Conservation (phyloP, 2,329 filamentous ascomycete species). For the Colletotrichum euphorbiae region DNA sequence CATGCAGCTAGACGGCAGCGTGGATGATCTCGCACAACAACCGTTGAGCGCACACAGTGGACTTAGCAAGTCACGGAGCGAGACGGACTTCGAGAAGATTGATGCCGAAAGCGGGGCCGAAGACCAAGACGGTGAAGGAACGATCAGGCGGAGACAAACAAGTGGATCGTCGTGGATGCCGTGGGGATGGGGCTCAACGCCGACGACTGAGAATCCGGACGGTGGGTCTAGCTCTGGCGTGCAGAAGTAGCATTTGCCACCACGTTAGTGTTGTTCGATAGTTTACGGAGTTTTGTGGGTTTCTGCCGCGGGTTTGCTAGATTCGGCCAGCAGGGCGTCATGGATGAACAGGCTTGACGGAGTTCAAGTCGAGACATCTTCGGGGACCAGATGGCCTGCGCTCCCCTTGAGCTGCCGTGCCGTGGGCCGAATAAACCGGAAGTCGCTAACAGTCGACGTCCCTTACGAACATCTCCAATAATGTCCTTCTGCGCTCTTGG, state of each 20-base stretch:
- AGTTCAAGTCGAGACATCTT: constrained; percentile 29
- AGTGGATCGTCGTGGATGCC: constrained; percentile 60
- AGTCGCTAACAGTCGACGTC: constrained; percentile 21
- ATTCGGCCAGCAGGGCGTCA: constrained; percentile 30
- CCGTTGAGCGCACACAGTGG: constrained; percentile 64
- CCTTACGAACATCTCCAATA: not conserved
- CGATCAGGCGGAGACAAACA: constrained; percentile 48
- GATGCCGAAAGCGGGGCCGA: constrained; percentile 77
- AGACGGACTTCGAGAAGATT: constrained; percentile 90
- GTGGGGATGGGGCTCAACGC: constrained; percentile 56
- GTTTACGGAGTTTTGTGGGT: constrained; percentile 44
- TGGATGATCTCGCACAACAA: constrained; percentile 49
- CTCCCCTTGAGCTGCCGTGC: constrained; percentile 18
- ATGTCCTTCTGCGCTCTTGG: not conserved
- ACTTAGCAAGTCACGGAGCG: constrained; percentile 84
- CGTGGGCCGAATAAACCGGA: constrained; percentile 23
- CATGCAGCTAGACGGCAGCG: constrained; percentile 39
- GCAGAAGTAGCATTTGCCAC: constrained; percentile 44
- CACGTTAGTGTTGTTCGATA: constrained; percentile 2
- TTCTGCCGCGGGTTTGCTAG: constrained; percentile 25
- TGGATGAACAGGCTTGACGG: constrained; percentile 29
- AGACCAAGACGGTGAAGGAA: constrained; percentile 51
- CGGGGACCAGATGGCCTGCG: constrained; percentile 35
- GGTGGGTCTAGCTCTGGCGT: constrained; percentile 53
- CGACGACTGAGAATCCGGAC: constrained; percentile 41